Evolutionary conservation across 345 rosid genomes (phyloP).

Genomic region (Eucalyptus viminalis): DNA sequence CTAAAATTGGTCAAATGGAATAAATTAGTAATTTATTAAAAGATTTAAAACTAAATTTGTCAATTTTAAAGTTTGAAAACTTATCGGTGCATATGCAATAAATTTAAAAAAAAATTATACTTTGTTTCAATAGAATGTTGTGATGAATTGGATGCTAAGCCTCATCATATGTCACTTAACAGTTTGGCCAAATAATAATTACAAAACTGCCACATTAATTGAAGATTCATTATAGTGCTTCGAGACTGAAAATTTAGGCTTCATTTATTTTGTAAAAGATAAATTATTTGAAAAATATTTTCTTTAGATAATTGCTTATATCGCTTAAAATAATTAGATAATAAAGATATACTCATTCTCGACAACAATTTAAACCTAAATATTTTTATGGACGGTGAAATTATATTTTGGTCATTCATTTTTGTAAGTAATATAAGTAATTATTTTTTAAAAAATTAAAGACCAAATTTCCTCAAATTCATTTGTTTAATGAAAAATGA

Average conservation of each 20-base stretch:
- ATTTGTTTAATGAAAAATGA: background rate
- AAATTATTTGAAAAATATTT: background rate
- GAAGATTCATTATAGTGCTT: background rate
- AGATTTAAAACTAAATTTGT: no score
- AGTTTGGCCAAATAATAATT: background rate
- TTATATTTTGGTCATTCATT: background rate
- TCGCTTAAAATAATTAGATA: background rate
- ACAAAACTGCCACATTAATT: background rate
- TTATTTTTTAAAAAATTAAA: no score
- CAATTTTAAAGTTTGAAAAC: no score
- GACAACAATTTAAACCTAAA: background rate
- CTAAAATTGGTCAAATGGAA: no score
- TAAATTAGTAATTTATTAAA: no score
- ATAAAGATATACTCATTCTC: background rate
- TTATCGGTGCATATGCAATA: no score
- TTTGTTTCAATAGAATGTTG: background rate
- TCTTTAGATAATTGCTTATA: background rate
- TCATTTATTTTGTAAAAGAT: background rate
- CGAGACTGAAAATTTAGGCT: background rate
- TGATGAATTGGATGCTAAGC: background rate
- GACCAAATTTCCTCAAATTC: no score
- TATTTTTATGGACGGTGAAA: background rate
- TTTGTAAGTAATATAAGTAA: background rate
- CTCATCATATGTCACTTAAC: background rate
- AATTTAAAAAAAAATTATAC: background rate